phyloP scores from a whole-genome alignment of 2,329 filamentous ascomycete species.

The Xylaria polymorpha region DNA sequence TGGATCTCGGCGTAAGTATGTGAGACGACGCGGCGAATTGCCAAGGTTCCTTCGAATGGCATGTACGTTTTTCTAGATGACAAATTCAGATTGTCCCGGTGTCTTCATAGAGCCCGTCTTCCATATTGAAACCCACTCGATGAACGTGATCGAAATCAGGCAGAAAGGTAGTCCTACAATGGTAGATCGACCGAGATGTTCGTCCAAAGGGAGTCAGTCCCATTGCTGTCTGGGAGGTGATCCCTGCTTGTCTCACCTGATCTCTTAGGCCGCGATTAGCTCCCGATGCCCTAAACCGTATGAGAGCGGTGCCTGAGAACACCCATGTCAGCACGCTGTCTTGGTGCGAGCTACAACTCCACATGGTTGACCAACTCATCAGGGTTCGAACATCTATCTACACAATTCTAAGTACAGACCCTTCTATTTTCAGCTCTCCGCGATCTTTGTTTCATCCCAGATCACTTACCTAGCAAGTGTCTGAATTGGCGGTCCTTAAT shows the following conservation, averaged over 20 bases:
- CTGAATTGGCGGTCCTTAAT: conserved; percentile 21
- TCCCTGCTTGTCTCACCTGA: conserved; percentile 40
- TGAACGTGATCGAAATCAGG: conserved; percentile 12
- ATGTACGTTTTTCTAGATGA: background rate
- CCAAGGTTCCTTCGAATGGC: conserved; percentile 8
- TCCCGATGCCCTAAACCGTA: conserved; percentile 30
- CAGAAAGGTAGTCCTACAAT: conserved; percentile 1
- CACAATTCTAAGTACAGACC: background rate
- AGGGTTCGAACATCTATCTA: conserved; percentile 30
- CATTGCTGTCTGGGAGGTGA: conserved; percentile 10
- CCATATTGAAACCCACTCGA: background rate
- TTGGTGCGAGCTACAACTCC: conserved; percentile 6
- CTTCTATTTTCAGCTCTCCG: background rate
- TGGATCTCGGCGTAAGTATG: background rate
- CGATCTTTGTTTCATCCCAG: conserved; percentile 1
- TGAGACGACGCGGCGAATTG: conserved; percentile 14
- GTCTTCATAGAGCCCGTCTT: background rate
- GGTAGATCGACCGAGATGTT: conserved; percentile 8
- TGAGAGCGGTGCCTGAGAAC: conserved; percentile 12
- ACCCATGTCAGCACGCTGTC: conserved; percentile 12
- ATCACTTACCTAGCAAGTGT: background rate
- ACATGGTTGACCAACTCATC: conserved; percentile 26
- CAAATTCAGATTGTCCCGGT: conserved; percentile 13
- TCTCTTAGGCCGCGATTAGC: conserved; percentile 39
- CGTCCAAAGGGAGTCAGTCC: background rate